These are phyloP conservation scores for Trichosporon asahii DNA, from an alignment of 1,284 basidiomycete species.

Conservation along the genomic window DNA sequence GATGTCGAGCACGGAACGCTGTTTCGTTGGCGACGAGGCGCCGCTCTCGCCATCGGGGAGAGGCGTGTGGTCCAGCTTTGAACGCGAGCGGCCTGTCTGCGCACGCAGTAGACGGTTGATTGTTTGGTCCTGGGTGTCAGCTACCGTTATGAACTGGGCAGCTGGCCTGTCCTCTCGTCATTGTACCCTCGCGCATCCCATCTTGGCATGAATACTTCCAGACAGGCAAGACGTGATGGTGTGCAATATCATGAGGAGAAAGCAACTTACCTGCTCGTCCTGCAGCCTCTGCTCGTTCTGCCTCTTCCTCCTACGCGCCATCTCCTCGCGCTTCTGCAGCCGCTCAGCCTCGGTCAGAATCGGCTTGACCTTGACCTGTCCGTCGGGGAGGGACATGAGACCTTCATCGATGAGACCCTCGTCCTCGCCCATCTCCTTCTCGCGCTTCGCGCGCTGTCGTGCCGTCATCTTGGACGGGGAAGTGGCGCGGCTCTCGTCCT, in stretches of 20 bases:
- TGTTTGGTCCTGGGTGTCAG: conserved; percentile 59
- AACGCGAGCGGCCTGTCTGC: conserved; percentile 64
- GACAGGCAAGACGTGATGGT: no score
- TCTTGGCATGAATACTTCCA: no score
- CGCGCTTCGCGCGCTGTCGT: conserved; percentile 34
- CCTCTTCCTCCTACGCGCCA: conserved; percentile 76
- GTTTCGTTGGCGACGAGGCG: conserved; percentile 15
- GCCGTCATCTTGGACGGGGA: conserved; percentile 39
- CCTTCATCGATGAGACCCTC: conserved; percentile 25
- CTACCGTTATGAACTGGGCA: neutral
- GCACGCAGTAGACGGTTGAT: conserved; percentile 89
- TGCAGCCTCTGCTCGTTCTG: conserved; percentile 84
- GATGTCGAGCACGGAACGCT: neutral
- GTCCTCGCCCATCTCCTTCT: conserved; percentile 28
- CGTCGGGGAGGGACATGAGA: conserved; percentile 47
- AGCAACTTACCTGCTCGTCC: conserved; percentile 74
- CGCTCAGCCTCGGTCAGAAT: conserved; percentile 74
- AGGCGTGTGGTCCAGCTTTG: conserved; percentile 59
- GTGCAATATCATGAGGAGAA: neutral
- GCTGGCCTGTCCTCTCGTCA: no score
- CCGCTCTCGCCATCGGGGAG: conserved; percentile 32
- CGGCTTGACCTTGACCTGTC: conserved; percentile 62
- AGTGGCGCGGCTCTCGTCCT: conserved; percentile 13
- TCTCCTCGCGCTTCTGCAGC: conserved; percentile 76
- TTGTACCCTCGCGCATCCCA: no score